A percentile compares a stretch with the other conserved stretches of the same genome.
Evolutionary conservation across 2,329 filamentous ascomycete genomes (phyloP).

Genomic region (Colletotrichum spaethianum): DNA sequence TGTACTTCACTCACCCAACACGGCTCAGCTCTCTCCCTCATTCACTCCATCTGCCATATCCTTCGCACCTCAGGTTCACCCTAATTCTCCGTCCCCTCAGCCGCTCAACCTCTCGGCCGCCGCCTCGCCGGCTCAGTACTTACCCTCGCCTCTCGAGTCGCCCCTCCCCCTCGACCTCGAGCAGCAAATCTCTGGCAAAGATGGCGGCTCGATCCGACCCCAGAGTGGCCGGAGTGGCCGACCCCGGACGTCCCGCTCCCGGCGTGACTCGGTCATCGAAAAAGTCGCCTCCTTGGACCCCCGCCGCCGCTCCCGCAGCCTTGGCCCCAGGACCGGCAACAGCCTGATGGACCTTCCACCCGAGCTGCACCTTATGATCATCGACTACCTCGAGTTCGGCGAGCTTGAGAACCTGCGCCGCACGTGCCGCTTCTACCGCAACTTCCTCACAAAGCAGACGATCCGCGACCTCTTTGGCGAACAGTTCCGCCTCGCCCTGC

Average conservation of each 20-base stretch:
- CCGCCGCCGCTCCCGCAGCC: conserved; percentile 31
- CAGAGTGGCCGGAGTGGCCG: conserved; percentile 34
- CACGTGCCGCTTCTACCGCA: conserved; percentile 56
- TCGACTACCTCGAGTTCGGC: conserved; percentile 58
- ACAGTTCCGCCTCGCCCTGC: conserved; percentile 49
- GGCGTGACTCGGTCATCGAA: conserved; percentile 39
- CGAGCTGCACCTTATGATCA: conserved; percentile 59
- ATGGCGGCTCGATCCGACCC: conserved; percentile 30
- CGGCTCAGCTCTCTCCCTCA: conserved; percentile 18
- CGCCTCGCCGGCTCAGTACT: conserved; percentile 29
- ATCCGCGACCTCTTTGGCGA: conserved; percentile 55
- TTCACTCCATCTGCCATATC: conserved; percentile 38
- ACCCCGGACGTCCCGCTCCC: conserved; percentile 38
- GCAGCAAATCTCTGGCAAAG: conserved; percentile 24
- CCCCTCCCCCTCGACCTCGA: conserved; percentile 37
- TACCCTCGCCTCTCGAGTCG: conserved; percentile 35
- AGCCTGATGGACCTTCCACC: conserved; percentile 55
- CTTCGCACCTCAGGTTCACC: conserved; percentile 39
- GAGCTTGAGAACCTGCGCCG: conserved; percentile 59
- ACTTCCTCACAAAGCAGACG: conserved; percentile 52
- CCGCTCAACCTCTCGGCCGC: conserved; percentile 35
- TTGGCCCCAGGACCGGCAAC: conserved; percentile 31
- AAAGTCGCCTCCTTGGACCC: conserved; percentile 39
- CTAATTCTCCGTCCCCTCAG: conserved; percentile 34
- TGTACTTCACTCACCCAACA: conserved; percentile 16